phyloP scores from a whole-genome alignment of 495 filamentous ascomycete species.

The Xylaria longipes region DNA sequence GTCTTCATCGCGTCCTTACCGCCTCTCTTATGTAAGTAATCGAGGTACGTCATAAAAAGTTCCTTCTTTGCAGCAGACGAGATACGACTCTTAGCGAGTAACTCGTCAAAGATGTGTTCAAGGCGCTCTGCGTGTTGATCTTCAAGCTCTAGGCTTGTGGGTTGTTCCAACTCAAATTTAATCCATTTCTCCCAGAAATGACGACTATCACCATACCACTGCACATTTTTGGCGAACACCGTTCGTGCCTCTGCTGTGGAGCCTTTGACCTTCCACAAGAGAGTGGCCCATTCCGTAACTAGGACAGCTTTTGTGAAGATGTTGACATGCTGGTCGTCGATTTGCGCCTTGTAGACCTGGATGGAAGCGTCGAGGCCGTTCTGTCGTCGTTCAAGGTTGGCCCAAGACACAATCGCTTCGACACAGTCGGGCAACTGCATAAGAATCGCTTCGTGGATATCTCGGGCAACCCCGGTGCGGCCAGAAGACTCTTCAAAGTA shows the following conservation, averaged over 20 bases:
- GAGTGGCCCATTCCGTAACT: constrained; percentile 85
- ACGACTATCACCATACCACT: constrained; percentile 86
- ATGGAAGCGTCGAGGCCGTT: constrained; percentile 87
- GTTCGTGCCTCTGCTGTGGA: constrained; percentile 82
- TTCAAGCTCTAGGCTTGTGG: constrained; percentile 71
- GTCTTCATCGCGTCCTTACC: constrained; percentile 85
- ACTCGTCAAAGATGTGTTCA: constrained; percentile 79
- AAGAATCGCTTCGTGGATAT: constrained; percentile 84
- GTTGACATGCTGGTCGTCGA: constrained; percentile 73
- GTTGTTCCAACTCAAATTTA: constrained; percentile 87
- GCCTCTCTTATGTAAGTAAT: constrained; percentile 84
- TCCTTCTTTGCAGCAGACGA: constrained; percentile 72
- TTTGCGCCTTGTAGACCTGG: constrained; percentile 78
- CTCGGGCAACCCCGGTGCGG: constrained; percentile 76
- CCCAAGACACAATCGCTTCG: constrained; percentile 85
- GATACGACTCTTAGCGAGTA: constrained; percentile 77
- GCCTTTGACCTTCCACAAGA: constrained; percentile 92
- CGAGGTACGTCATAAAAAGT: constrained; percentile 78
- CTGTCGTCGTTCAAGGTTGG: constrained; percentile 86
- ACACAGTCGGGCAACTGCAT: constrained; percentile 70
- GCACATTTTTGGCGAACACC: constrained; percentile 81
- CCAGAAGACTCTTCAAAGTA: constrained; percentile 89
- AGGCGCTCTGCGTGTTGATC: constrained; percentile 71
- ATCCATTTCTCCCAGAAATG: constrained; percentile 93
- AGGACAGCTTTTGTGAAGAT: constrained; percentile 85